A percentile compares a stretch with the other conserved stretches of the same genome.
Conservation (phyloP, 257 asterid species). For the Datura wrightii region DNA sequence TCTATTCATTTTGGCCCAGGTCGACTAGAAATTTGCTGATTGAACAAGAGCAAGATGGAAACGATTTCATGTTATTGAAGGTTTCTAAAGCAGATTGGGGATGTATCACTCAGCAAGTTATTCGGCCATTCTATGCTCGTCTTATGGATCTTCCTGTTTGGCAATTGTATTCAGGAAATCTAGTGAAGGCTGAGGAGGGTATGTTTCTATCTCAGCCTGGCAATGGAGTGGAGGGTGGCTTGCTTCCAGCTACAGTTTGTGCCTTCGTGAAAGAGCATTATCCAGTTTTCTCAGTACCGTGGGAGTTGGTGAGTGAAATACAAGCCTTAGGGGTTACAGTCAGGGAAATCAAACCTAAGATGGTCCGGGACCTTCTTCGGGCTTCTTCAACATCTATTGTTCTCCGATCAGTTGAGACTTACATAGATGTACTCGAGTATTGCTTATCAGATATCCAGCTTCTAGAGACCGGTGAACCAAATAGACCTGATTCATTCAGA, state of each 20-base stretch:
- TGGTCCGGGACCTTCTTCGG: slow-evolving; percentile 93
- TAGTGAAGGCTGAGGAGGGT: slow-evolving; percentile 89
- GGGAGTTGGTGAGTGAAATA: slow-evolving; percentile 93
- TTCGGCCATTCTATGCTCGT: slow-evolving; percentile 78
- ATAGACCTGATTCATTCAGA: slow-evolving; percentile 40
- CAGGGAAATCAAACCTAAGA: slow-evolving; percentile 89
- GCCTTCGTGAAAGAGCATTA: slow-evolving; percentile 94
- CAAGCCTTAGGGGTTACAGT: slow-evolving; percentile 81
- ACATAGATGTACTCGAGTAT: slow-evolving; percentile 88
- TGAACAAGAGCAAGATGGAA: slow-evolving; percentile 48
- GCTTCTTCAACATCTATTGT: slow-evolving; percentile 65
- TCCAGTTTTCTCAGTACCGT: slow-evolving; percentile 97
- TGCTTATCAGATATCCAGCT: slow-evolving; percentile 86
- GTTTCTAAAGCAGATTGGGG: slow-evolving; percentile 74
- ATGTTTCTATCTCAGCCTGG: slow-evolving; percentile 99
- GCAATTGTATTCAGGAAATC: slow-evolving; percentile 89
- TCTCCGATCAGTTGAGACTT: slow-evolving; percentile 74
- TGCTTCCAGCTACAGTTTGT: slow-evolving; percentile 89
- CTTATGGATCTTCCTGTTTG: slow-evolving; percentile 88
- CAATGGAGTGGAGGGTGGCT: slow-evolving; percentile 69
- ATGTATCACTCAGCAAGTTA: slow-evolving; percentile 76
- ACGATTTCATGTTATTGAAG: slow-evolving; percentile 43
- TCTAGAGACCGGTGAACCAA: slow-evolving; percentile 51
- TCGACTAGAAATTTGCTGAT: slow-evolving; percentile 48
- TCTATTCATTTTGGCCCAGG: slow-evolving; percentile 92